Base-by-base conservation (phyloP, 2,329 filamentous ascomycete genomes). In the Acrodontium crateriforme region DNA sequence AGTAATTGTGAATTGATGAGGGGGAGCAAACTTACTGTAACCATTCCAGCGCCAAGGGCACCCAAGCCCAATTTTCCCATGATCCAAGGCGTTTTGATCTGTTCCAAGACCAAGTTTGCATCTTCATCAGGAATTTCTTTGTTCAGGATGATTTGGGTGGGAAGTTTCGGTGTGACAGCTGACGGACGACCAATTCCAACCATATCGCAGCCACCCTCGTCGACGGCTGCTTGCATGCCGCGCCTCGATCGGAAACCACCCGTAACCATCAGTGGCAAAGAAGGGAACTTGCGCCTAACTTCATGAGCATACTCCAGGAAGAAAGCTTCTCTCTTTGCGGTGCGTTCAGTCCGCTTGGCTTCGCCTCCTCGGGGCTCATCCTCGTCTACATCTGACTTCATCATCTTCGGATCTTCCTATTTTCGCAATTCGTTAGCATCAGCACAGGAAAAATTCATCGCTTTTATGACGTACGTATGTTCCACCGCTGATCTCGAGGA, bases 241-340 rank as follows among this genome's bases (percentile, higher is more conserved):
- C 30, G 28, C 6, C 41, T 44, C 1, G 48, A 48, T 3, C 41
- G 39, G 26, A 50, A 49, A n/a, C 47, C 46, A 5, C 46, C 46
- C 2, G 47, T 50, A 2, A 50, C 45, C 22, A 40, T 46, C 7
- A 52, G 33, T 9, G 40, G 25, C 6, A 46, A 8, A 20, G 18
- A 20, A 8, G 18, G 18, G 18, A 20, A 20, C 8, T 8, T n/a
- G n/a, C n/a, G 46, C 12, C 36, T 30, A 23, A 52, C 39, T 31
- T 39, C 32, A 20, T 49, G 41, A n/a, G 46, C 45, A 17, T 46
- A 49, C 24, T 49, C 43, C 16, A 48, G 42, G 26, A 48, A 50
- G 32, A 44, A 47, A 10, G 35, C 37, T 27, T 50, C 46, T 19
- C 46, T 32, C 9, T 31, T 35, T 25, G 40, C 44, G 2, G 46